phyloP scores from a whole-genome alignment of 441 rosid genomes.

The Raphanus hybrid region DNA sequence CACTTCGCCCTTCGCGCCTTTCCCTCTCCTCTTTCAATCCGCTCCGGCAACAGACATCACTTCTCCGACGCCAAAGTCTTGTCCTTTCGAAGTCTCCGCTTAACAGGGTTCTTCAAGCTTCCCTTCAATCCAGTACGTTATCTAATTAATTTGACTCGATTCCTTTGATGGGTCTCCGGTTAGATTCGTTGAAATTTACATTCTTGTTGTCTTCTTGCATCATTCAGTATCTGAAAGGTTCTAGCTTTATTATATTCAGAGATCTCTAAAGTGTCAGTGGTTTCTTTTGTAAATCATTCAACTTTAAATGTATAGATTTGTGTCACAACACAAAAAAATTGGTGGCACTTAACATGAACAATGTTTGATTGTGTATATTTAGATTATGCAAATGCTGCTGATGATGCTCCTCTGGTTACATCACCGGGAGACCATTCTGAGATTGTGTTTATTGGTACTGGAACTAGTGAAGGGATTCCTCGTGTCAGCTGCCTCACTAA shows the following conservation, averaged over 20 bases:
- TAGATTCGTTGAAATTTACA: background rate
- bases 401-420: too few species aligned
- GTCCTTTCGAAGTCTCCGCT: conserved; percentile 51
- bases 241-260: background rate
- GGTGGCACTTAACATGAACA: background rate
- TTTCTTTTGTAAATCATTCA: background rate
- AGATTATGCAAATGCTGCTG: background rate
- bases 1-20: conserved; percentile 47
- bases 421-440: conserved; percentile 50
- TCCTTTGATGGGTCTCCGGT: background rate
- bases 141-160: background rate
- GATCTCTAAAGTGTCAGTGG: background rate
- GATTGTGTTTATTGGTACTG: conserved; percentile 79
- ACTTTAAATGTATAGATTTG: background rate
- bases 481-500: conserved; percentile 89
- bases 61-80: conserved; percentile 34
- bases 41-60: conserved; percentile 46
- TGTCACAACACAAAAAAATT: background rate
- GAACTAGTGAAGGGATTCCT: conserved; percentile 95
- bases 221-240: background rate
- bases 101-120: conserved; percentile 56
- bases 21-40: conserved; percentile 50
- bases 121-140: conserved; percentile 52
- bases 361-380: conserved; percentile 18
- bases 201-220: background rate